These are phyloP conservation scores for Citrus reticulata DNA, from an alignment of 345 rosid species.

Conservation along the genomic window DNA sequence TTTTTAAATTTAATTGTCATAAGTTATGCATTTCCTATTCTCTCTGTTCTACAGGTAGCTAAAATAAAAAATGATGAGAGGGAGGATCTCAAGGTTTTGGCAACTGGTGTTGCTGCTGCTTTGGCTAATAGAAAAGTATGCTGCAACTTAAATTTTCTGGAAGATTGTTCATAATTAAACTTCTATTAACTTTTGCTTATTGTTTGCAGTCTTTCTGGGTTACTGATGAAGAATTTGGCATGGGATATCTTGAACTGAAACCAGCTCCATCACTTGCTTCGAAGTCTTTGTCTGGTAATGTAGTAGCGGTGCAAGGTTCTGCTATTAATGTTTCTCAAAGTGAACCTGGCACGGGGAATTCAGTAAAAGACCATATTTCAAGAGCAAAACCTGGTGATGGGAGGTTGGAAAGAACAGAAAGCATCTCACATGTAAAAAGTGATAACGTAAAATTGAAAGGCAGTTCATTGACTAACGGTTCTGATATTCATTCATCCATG, in stretches of 20 bases:
- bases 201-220: conserved; percentile 88
- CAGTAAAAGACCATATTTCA: conserved; percentile 53
- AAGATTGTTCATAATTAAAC: not conserved
- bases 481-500: conserved; percentile 44
- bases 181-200: conserved; percentile 1
- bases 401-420: conserved; percentile 59
- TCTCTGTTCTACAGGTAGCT: conserved; percentile 53
- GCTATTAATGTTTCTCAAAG: conserved; percentile 40
- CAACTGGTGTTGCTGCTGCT: conserved; percentile 98
- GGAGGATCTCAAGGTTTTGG: conserved; percentile 99
- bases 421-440: conserved; percentile 39
- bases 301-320: conserved; percentile 45
- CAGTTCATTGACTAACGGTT: conserved; percentile 38
- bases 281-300: conserved; percentile 44
- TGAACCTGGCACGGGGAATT: conserved; percentile 54
- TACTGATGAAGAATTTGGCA: conserved; percentile 98
- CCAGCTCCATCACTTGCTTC: conserved; percentile 59
- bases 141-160: conserved; percentile 12
- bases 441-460: conserved; percentile 66
- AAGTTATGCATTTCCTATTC: conserved; percentile 5
- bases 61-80: conserved; percentile 93
- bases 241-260: conserved; percentile 94
- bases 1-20: conserved; percentile 12
- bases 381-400: conserved; percentile 69
- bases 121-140: conserved; percentile 94